These are phyloP conservation scores for Paecilomyces sp. DNA, from an alignment of 2,329 filamentous ascomycete species.

Conservation along the genomic window DNA sequence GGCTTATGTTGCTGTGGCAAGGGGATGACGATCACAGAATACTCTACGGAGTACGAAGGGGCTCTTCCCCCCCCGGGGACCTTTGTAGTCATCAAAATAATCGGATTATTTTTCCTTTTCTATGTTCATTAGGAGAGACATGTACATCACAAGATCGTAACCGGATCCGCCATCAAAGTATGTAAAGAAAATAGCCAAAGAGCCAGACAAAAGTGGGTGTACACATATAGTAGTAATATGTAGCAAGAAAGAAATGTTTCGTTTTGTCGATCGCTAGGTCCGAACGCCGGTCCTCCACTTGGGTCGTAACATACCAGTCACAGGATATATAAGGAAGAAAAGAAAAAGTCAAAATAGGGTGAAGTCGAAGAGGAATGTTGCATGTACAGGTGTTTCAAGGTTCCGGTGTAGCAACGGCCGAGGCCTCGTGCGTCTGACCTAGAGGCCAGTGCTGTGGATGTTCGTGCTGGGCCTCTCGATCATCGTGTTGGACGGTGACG, in stretches of 20 bases:
- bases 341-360: not conserved
- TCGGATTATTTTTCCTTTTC: not conserved
- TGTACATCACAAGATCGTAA: not conserved
- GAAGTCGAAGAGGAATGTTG: not conserved
- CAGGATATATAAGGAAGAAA: not conserved
- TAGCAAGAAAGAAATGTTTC: not conserved
- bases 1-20: not conserved
- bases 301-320: not conserved
- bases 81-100: not conserved
- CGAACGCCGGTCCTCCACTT: not conserved
- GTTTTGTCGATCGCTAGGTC: not conserved
- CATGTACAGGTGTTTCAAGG: not conserved
- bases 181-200: not conserved
- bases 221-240: not conserved
- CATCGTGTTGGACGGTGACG: conserved; percentile 17
- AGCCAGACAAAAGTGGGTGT: not conserved
- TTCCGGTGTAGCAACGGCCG: not conserved
- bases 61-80: not conserved
- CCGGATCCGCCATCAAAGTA: not conserved
- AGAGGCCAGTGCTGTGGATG: not conserved
- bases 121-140: not conserved
- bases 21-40: not conserved
- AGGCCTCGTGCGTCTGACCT: not conserved
- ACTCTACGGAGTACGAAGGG: not conserved
- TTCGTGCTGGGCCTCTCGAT: not conserved